Percentiles rank a stretch among this genome's conserved stretches.
phyloP scores from a whole-genome alignment of 2,329 filamentous ascomycete genomes.

The Talaromyces sp. region DNA sequence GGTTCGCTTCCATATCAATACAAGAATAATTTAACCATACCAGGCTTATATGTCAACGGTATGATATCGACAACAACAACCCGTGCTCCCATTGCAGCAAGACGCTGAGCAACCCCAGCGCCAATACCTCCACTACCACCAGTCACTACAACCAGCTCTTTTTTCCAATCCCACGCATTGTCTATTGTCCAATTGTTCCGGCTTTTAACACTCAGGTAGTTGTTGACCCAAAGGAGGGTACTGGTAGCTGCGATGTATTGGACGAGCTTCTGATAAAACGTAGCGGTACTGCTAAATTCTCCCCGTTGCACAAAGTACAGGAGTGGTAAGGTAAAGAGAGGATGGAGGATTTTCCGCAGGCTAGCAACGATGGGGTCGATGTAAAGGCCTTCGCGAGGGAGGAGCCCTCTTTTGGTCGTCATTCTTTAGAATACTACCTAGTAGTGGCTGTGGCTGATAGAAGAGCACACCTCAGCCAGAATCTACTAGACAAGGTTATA shows the following conservation, averaged over 20 bases:
- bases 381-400: slow-evolving; percentile 19
- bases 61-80: slow-evolving; percentile 35
- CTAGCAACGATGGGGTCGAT: slow-evolving; percentile 16
- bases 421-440: background rate
- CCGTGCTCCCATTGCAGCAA: slow-evolving; percentile 26
- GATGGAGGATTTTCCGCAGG: slow-evolving; percentile 14
- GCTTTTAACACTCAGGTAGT: slow-evolving; percentile 14
- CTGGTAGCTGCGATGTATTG: background rate
- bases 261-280: background rate
- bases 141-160: slow-evolving; percentile 43
- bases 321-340: background rate
- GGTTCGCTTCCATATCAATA: background rate
- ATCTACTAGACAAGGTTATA: background rate
- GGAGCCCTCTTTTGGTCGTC: background rate
- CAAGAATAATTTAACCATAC: slow-evolving; percentile 6
- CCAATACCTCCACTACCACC: slow-evolving; percentile 45
- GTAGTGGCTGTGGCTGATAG: background rate
- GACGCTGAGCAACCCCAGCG: slow-evolving; percentile 26
- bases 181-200: slow-evolving; percentile 20
- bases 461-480: background rate
- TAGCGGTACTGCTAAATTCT: background rate
- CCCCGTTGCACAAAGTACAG: background rate
- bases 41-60: slow-evolving; percentile 16
- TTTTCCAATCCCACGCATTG: slow-evolving; percentile 33
- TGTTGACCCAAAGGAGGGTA: slow-evolving; percentile 13